Base-by-base conservation (phyloP, 352 stramenopile species). In the Phytophthora colocasiae region DNA sequence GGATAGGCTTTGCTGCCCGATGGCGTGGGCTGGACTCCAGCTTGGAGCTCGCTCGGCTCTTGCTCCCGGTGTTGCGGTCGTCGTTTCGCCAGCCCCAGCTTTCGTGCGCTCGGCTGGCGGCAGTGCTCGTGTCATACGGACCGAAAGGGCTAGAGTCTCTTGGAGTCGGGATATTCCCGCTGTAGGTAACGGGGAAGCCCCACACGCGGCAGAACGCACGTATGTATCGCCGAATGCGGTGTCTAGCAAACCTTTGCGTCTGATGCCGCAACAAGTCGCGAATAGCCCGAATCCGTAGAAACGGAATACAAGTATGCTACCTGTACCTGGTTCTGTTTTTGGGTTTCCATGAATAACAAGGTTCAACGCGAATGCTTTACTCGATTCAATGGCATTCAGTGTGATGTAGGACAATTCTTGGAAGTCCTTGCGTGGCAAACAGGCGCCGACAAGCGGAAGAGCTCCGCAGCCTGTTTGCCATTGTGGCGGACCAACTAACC, bases 381-480 rank as follows among this genome's bases (percentile, higher is more conserved):
- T 32, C 19, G 26, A 29, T n/a, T 55, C 36, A 14, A 22, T 22
- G 22, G 22, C 22, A 22, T 22, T 14, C 17, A 8, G 15, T 22
- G 15, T 1, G 6, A 48, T 11, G 2, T 11, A 4, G 6, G 24
- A 27, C 14, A 24, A 24, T 10, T 34, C 36, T 34, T 34, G 29
- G 27, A 34, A 34, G 31, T 55, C 34, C 24, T 52, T 15, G 19
- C 36, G 51, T 39, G 22, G 51, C 24, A 67, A 68, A 67, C 65
- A 68, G 58, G 53, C 58, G 58, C 58, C 64, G 65, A 64, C n/a
- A 57, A 63, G 51, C 41, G 44, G 46, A 69, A 73, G 45, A 56
- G 64, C 29, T 72, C 38, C 29, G 6, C 24, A 57, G 58, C 51
- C 64, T 72, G 50, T 72, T 69, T 69, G 51, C 39, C 50, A 45